These are phyloP conservation scores for Penicillium sp. DNA, from an alignment of 2,329 filamentous ascomycete genomes.

Conservation along the genomic window DNA sequence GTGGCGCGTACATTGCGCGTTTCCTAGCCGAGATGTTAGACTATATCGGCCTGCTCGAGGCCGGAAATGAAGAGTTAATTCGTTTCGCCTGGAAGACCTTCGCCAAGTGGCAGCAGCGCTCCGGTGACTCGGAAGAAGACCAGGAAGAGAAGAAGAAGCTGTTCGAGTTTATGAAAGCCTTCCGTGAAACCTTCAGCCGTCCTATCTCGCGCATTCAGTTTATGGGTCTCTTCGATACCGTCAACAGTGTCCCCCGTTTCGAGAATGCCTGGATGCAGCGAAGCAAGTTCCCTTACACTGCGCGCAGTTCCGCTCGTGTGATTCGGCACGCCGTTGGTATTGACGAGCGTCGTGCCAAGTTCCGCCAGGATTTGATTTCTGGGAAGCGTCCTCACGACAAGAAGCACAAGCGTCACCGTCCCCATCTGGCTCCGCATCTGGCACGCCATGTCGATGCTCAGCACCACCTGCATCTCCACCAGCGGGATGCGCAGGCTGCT, in stretches of 20 bases:
- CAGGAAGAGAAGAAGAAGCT: conserved; percentile 45
- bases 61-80: conserved; percentile 82
- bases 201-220: conserved; percentile 70
- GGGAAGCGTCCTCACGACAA: conserved; percentile 31
- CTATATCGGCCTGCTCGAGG: conserved; percentile 70
- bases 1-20: conserved; percentile 68
- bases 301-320: conserved; percentile 51
- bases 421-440: conserved; percentile 17
- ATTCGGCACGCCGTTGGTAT: conserved; percentile 57
- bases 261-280: conserved; percentile 69
- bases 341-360: conserved; percentile 56
- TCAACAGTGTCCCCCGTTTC: conserved; percentile 74
- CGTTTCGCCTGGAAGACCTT: conserved; percentile 69
- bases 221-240: conserved; percentile 74
- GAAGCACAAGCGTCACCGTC: conserved; percentile 17
- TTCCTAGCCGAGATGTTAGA: conserved; percentile 82
- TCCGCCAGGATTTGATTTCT: conserved; percentile 54
- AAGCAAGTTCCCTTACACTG: conserved; percentile 64
- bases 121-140: conserved; percentile 27
- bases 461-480: conserved; percentile 23
- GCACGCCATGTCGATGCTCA: conserved; percentile 15
- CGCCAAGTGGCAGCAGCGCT: conserved; percentile 40
- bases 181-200: conserved; percentile 74
- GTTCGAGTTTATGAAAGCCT: conserved; percentile 71
- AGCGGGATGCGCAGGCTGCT: conserved; percentile 13